phyloP scores from a whole-genome alignment of 2,329 filamentous ascomycete genomes.

The Tolypocladium tropicale region DNA sequence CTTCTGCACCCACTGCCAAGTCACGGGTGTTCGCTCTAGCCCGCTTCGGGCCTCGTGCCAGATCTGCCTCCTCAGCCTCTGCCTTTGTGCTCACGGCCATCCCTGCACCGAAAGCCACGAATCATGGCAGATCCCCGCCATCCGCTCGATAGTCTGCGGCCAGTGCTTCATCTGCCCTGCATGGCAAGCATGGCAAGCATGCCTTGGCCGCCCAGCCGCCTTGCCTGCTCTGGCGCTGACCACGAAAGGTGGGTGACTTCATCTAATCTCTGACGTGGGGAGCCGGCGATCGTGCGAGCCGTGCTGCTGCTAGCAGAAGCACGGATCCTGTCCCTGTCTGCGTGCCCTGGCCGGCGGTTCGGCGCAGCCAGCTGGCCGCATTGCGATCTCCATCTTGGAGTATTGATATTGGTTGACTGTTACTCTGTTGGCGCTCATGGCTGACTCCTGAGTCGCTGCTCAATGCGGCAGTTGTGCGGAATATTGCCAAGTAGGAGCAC shows the following conservation, averaged over 20 bases:
- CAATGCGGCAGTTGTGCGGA: background rate
- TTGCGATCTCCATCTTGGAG: background rate
- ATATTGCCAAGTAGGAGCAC: background rate
- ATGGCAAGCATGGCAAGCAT: background rate
- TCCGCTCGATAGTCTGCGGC: background rate
- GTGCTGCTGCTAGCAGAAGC: background rate
- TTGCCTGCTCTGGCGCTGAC: background rate
- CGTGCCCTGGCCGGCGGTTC: background rate
- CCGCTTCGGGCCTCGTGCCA: background rate
- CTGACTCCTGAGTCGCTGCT: background rate
- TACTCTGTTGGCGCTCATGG: background rate
- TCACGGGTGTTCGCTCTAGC: background rate
- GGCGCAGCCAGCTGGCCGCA: background rate
- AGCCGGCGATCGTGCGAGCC: background rate
- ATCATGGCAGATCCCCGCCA: background rate
- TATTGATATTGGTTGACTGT: background rate
- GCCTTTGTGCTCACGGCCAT: no score
- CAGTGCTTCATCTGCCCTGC: conserved; percentile 1
- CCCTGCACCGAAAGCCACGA: background rate
- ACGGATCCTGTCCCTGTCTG: background rate
- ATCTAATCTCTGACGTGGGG: conserved; percentile 1
- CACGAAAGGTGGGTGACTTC: background rate
- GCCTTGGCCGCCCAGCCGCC: background rate
- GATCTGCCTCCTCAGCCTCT: background rate
- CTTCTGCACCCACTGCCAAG: background rate